A percentile compares a stretch with the other conserved stretches of the same genome.
These are phyloP conservation scores for Solidago caesia DNA, from an alignment of 129 eudicot species.

Conservation along the genomic window DNA sequence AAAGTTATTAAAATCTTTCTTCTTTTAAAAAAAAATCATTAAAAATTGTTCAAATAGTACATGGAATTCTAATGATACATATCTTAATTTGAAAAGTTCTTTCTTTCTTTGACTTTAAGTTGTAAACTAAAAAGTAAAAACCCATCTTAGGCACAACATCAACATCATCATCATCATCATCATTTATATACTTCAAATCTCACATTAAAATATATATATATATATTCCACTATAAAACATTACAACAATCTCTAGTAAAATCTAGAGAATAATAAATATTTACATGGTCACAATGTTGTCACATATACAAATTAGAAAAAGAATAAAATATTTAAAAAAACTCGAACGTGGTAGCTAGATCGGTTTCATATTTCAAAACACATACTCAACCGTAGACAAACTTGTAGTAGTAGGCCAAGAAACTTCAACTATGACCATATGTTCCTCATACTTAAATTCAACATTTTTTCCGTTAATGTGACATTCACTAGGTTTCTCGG, in stretches of 20 bases:
- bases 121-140: background rate
- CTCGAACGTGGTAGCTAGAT: background rate
- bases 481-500: constrained; percentile 48
- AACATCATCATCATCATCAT: background rate
- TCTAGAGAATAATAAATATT: background rate
- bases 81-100: background rate
- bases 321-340: background rate
- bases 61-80: too few relatives aligned
- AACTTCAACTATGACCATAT: constrained; percentile 54
- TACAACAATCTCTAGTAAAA: background rate
- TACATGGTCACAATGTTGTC: constrained; percentile 3
- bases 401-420: constrained; percentile 49
- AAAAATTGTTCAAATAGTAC: too few relatives aligned
- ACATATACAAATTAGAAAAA: background rate
- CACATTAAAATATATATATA: background rate
- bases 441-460: constrained; percentile 46
- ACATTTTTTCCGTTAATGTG: constrained; percentile 41
- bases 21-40: too few relatives aligned
- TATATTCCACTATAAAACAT: background rate
- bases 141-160: background rate
- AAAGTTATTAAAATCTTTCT: too few relatives aligned
- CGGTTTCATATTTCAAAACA: constrained; percentile 33
- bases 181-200: background rate
- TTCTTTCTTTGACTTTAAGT: background rate
- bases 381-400: constrained; percentile 44